These are phyloP conservation scores for Eucommia ulmoides DNA, from an alignment of 257 asterid genomes.

Conservation along the genomic window DNA sequence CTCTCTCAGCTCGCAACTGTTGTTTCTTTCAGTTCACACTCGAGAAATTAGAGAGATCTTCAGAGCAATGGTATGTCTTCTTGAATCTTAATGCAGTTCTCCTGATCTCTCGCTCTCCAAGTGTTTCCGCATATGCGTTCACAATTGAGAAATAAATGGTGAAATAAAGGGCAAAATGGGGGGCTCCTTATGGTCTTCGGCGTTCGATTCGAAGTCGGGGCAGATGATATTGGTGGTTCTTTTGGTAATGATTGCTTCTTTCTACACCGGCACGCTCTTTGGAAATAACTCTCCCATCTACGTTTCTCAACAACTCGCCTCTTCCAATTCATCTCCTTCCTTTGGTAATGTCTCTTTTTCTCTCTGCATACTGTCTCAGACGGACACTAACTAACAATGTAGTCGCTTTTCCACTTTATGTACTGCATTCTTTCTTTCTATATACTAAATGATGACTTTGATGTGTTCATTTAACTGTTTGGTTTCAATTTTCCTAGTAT, in stretches of 20 bases:
- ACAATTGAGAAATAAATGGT: too few species aligned
- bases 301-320: conserved; percentile 22
- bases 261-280: conserved; percentile 75
- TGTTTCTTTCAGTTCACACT: too few species aligned
- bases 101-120: too few species aligned
- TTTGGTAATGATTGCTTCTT: conserved; percentile 64
- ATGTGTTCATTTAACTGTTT: background rate
- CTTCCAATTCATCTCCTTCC: conserved; percentile 10
- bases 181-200: conserved; percentile 3
- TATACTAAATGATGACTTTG: background rate
- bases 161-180: too few species aligned
- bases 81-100: too few species aligned
- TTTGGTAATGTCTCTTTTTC: conserved; percentile 21
- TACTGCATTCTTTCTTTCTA: conserved; percentile 1
- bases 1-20: too few species aligned
- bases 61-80: too few species aligned
- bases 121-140: too few species aligned
- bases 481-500: too few species aligned
- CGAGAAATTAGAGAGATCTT: too few species aligned
- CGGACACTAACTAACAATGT: background rate
- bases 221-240: conserved; percentile 44
- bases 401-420: background rate
- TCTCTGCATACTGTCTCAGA: too few species aligned
- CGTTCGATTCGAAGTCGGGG: conserved; percentile 70
- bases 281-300: conserved; percentile 24